Evolutionary conservation across 2,329 filamentous ascomycete species (phyloP), one percentile per base, ranked within the genome.

Genomic region (Hypoxylon sp.): DNA sequence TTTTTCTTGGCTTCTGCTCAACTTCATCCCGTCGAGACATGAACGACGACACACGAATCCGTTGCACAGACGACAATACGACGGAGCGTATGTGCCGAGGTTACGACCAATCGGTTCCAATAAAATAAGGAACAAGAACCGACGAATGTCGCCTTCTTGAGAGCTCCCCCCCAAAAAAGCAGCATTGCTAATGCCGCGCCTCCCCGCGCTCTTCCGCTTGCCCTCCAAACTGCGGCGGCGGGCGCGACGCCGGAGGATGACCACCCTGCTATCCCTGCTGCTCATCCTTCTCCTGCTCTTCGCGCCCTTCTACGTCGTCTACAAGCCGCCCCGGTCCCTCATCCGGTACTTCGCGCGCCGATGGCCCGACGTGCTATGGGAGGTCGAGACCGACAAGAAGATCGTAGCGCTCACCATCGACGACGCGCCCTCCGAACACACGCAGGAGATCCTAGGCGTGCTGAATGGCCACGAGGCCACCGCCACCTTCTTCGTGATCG

Each of bases 401-500:
- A 81, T 95, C 26, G 85, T 97, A 17, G 94, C 93, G 0, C 84
- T 98, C 42, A 97, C 93, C 0, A 91, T 97, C 75, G 94, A 97
- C 82, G 94, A 97, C 80, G 92, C 90, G 29, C 94, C 94, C 0
- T 94, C 92, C 1, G 80, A 86, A 47, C 85, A 92, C 78, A 97
- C 94, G 1, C 76, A 80, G 48, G 87, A 90, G 62, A 94, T 97
- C 66, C 81, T 94, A 60, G 81, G 88, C 47, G 81, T 93, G 0
- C 84, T 97, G n/a, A 82, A 84, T 59, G 83, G 84, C 24, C 85
- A 93, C 75, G 84, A 86, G 63, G 93, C 91, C 13, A 88, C 85
- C 19, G 94, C 94, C 0, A 97, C 94, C 0, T 96, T 97, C 79
- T 98, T 97, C 79, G 86, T 97, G 33, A 97, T 97, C 74, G 94